Evolutionary conservation across 768 basidiomycete genomes (phyloP), one percentile per base, ranked within the genome.

Genomic region (Tricholoma matsutake): DNA sequence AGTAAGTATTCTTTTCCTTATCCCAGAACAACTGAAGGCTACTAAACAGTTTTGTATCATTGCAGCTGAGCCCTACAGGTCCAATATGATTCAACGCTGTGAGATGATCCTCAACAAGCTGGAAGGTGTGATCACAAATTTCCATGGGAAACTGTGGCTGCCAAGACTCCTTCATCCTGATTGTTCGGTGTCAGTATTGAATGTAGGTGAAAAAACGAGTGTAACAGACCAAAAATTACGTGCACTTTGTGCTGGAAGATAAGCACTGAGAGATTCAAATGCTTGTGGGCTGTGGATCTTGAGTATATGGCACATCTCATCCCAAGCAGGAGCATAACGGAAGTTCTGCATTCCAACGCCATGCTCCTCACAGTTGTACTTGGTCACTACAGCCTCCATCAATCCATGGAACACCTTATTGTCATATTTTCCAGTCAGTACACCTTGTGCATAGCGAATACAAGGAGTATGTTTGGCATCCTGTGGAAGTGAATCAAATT

Each of bases 311-410:
- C 35, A 56, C 20, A 56, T 6, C 34, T 56, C 54, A 56, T 37
- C 34, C 34, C 18, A 25, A 39, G 34, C 54, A 13, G 29, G 54
- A 13, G 54, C 25, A 32, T 54, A 54, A 5, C n/a, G 31, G n/a
- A n/a, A n/a, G n/a, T n/a, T n/a, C 18, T 54, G 54, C 54, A 54
- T 34, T 10, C 54, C 54, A 14, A 54, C 54, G 6, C 54, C 54
- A 31, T 20, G 54, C 18, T 29, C 31, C 5, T 34, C n/a, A 18
- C 18, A 16, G 6, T 54, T 11, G 6, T 9, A 18, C 22, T 29
- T 31, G 11, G 35, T 16, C 14, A 54, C 54, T 2, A 54, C 22
- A 2, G 31, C 32, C 16, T 54, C 13, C 18, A 54, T 35, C 6
- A 54, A 22, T 11, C 32, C 18, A 20, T n/a, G n/a, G 22, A 54